phyloP scores from a whole-genome alignment of 2,329 filamentous ascomycete species.

The Knoxdaviesia capensis region DNA sequence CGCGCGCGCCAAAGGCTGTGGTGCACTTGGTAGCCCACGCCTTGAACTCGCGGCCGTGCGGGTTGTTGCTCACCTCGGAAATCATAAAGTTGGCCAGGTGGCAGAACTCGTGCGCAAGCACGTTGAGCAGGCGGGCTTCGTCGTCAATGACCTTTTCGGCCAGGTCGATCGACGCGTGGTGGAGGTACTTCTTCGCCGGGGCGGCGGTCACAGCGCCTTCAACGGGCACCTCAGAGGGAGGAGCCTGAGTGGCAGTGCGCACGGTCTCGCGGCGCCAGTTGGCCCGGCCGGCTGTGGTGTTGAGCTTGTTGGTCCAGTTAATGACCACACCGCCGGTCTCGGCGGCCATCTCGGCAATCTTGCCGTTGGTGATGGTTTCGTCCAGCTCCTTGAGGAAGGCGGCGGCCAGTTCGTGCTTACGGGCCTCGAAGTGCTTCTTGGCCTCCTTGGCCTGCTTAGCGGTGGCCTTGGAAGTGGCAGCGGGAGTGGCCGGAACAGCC shows the following conservation, averaged over 20 bases:
- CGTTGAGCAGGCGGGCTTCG: slow-evolving; percentile 61
- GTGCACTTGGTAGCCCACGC: slow-evolving; percentile 41
- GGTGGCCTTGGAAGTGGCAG: slow-evolving; percentile 6
- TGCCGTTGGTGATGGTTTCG: slow-evolving; percentile 35
- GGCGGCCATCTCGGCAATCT: slow-evolving; percentile 35
- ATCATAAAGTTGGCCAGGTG: slow-evolving; percentile 88
- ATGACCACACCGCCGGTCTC: slow-evolving; percentile 51
- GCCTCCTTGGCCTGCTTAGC: slow-evolving; percentile 16
- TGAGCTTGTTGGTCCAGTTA: slow-evolving; percentile 59
- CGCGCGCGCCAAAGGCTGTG: slow-evolving; percentile 34
- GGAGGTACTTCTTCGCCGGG: slow-evolving; percentile 6
- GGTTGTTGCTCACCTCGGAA: slow-evolving; percentile 49
- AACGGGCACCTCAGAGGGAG: slow-evolving; percentile 7
- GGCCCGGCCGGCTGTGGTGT: slow-evolving; percentile 58
- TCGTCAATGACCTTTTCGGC: slow-evolving; percentile 74
- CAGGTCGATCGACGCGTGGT: slow-evolving; percentile 68
- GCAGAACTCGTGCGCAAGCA: slow-evolving; percentile 92
- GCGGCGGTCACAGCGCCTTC: slow-evolving; percentile 4
- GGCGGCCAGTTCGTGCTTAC: slow-evolving; percentile 42
- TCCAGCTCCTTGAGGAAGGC: slow-evolving; percentile 53
- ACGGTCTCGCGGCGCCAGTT: slow-evolving; percentile 47
- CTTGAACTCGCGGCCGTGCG: slow-evolving; percentile 75
- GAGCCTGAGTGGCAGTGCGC: slow-evolving; percentile 10
- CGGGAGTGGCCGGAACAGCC: slow-evolving; percentile 1
- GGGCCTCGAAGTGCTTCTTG: slow-evolving; percentile 40